Evolutionary conservation across 2,329 filamentous ascomycete genomes (phyloP), one percentile per base, ranked within the genome.

Genomic region (Rhexocercosporidium sp.): DNA sequence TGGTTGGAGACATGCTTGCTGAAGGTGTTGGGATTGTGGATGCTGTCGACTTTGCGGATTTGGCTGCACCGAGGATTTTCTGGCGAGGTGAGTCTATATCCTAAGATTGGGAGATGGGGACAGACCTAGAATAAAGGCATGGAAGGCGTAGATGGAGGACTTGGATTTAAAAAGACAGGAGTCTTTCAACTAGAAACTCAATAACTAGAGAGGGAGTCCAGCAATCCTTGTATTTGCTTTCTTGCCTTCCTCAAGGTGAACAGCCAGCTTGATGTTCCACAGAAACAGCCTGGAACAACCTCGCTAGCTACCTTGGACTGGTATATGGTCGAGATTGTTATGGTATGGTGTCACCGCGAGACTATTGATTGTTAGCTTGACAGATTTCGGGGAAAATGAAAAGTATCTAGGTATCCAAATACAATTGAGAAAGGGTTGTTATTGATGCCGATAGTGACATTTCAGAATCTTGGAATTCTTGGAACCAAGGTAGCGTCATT

Each of bases 1-100:
- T 80, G 9, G 85, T 88, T 16, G 57, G 49, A 11, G 56, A 44
- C 34, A 62, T 56, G 20, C 27, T 25, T 39, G 22, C 47, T 9
- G 49, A 25, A 3, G 25, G 1, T 11, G 25, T 25, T 11, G 44
- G 12, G 3, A 46, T 5, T 34, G 12, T 22, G 25, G 59, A 37
- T 61, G 25, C 27, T 25, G 34, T 39, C 9, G 39, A 46, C 29
- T 59, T 41, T 16, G 44, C 27, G n/a, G 46, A 47, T 31, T 44
- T 46, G 8, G 37, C 57, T 60, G 57, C 57, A 14, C 41, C 37
- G 18, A 60, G 22, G 7, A 46, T 47, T 46, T 60, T 57, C 54
- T 57, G 4, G 12, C 3, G 34, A 25, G 1, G 3, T 47, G 39
- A 60, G 39, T 18, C 8, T 22, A 14, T 34, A 7, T 29, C 14